Percentiles rank a stretch among this genome's conserved stretches.
Evolutionary conservation across 2,329 filamentous ascomycete species (phyloP).

Genomic region (Trichophyton verrucosum): DNA sequence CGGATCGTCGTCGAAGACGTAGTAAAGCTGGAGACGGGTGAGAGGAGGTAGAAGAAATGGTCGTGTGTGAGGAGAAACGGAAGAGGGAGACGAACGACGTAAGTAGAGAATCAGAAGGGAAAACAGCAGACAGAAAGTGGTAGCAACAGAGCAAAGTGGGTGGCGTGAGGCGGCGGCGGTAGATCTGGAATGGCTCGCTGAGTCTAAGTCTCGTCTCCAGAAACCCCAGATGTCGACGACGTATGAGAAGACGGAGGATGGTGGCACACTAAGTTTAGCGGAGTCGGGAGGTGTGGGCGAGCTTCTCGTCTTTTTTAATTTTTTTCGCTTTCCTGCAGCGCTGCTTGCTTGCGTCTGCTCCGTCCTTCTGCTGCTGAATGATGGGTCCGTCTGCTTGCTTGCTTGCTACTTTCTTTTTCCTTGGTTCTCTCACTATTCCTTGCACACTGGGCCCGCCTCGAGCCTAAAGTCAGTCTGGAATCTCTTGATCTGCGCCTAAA

Average conservation of each 20-base stretch:
- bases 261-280: slow-evolving; percentile 5
- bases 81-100: background rate
- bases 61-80: background rate
- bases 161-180: slow-evolving; percentile 4
- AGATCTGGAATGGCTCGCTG: slow-evolving; percentile 4
- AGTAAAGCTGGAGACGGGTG: background rate
- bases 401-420: background rate
- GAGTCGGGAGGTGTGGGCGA: slow-evolving; percentile 4
- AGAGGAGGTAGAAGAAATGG: background rate
- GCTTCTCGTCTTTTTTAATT: background rate
- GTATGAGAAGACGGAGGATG: background rate
- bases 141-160: background rate
- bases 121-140: background rate
- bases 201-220: slow-evolving; percentile 2
- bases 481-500: slow-evolving; percentile 5
- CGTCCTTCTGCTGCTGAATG: background rate
- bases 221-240: slow-evolving; percentile 3
- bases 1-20: background rate
- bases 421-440: slow-evolving; percentile 1
- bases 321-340: background rate
- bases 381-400: background rate
- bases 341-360: background rate
- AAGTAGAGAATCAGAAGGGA: background rate
- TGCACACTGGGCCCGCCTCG: slow-evolving; percentile 3
- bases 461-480: slow-evolving; percentile 7